Base-by-base conservation (phyloP, 1,284 basidiomycete species). In the Tausonia pullulans region DNA sequence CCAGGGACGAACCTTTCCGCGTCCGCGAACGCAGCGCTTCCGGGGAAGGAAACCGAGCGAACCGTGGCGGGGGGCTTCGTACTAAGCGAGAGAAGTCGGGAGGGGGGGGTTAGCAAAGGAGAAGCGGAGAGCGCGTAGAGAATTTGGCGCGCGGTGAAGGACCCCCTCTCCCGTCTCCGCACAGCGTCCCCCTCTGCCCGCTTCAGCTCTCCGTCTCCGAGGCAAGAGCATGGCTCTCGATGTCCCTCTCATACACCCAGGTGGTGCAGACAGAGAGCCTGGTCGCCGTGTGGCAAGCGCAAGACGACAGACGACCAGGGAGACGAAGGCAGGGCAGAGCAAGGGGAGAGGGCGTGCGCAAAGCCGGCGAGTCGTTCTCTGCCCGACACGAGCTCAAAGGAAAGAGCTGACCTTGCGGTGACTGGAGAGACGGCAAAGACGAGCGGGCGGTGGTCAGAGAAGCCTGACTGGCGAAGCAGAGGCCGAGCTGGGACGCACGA, bases 21-120 rank as follows among this genome's bases (percentile, higher is more conserved):
- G 88, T 80, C 96, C 93, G 77, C 92, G 87, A 71, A 93, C 90
- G 69, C 93, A 84, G 76, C 93, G 87, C 83, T 97, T 97, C 78
- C 88, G 85, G 75, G 93, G 93, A 70, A 96, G 83, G 81, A 90
- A 91, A 74, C 89, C 91, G 73, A 95, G 84, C 70, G 90, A 94
- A 75, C 91, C 91, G 78, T 92, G 89, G 77, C 91, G 90, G 75
- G 91, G 91, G 71, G 90, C 90, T 86, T 95, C 91, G 81, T 87
- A 95, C 90, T 94, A 64, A 14, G 61, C 45, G 49, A 52, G 58
- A 41, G 27, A 2, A 8, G 6, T 27, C 27, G 27, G 27, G 27
- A 27, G 27, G 27, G 43, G 43, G 41, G 3, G 54, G 27, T 27
- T 50, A 52, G 13, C 9, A 13, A 51, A 51, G 40, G 40, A 55